A percentile compares a stretch with the other conserved stretches of the same genome.
Conservation (phyloP, 805 yeast genomes). For the Pichia ethanolica region DNA sequence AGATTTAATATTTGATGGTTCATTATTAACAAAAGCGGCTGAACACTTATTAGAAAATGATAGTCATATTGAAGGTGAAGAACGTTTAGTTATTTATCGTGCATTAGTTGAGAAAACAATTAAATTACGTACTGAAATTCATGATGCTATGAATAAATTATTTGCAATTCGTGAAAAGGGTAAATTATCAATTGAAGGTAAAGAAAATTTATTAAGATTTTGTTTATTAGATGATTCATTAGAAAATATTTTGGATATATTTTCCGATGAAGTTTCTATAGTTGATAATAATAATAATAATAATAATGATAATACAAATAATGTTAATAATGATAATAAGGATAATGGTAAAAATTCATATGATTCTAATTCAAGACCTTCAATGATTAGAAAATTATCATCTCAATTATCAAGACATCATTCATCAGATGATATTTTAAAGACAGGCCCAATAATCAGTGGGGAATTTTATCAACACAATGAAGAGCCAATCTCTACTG, state of each 20-base stretch:
- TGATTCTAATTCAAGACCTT: slow-evolving; percentile 15
- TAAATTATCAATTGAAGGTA: slow-evolving; percentile 43
- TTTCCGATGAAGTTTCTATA: slow-evolving; percentile 21
- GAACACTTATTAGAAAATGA: slow-evolving; percentile 48
- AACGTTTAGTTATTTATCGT: slow-evolving; percentile 38
- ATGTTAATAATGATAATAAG: background rate
- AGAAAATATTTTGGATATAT: slow-evolving; percentile 44
- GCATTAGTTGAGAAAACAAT: slow-evolving; percentile 46
- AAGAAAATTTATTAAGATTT: slow-evolving; percentile 45
- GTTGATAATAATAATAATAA: background rate
- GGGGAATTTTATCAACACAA: slow-evolving; percentile 25
- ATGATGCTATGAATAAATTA: slow-evolving; percentile 42
- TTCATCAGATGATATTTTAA: slow-evolving; percentile 42
- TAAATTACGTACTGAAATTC: slow-evolving; percentile 43
- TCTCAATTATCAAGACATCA: slow-evolving; percentile 36
- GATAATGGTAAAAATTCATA: too few species aligned
- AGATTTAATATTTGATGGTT: slow-evolving; percentile 70
- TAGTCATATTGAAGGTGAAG: slow-evolving; percentile 23
- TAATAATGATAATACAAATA: background rate
- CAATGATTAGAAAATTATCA: slow-evolving; percentile 22
- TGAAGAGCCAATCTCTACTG: slow-evolving; percentile 3
- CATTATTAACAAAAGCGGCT: slow-evolving; percentile 66
- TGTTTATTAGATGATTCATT: slow-evolving; percentile 48
- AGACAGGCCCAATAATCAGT: slow-evolving; percentile 46
- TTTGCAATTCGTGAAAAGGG: slow-evolving; percentile 41